phyloP scores from a whole-genome alignment of 2,329 filamentous ascomycete species.

The Aureobasidium sp. region DNA sequence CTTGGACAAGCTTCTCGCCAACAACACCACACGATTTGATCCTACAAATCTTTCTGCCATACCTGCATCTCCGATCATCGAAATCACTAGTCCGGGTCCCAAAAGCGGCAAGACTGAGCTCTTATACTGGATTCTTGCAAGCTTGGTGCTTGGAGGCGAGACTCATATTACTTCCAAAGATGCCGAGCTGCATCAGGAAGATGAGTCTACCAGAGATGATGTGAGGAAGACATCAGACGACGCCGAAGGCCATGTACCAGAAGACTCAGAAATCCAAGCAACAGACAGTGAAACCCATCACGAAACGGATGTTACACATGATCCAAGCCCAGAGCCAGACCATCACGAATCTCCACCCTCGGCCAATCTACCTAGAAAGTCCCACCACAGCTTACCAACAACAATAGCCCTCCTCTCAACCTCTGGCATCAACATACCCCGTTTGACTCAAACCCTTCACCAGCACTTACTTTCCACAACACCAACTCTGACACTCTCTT shows the following conservation, averaged over 20 bases:
- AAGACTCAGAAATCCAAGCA: no score
- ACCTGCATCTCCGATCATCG: slow-evolving; percentile 35
- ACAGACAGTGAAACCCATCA: no score
- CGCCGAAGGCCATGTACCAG: no score
- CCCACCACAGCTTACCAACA: slow-evolving; percentile 27
- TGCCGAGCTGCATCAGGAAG: no score
- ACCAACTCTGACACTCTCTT: background rate
- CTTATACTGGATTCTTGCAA: slow-evolving; percentile 46
- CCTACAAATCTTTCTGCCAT: slow-evolving; percentile 10
- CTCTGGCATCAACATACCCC: slow-evolving; percentile 36
- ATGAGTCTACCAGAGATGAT: background rate
- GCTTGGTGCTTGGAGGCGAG: slow-evolving; percentile 35
- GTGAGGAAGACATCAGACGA: no score
- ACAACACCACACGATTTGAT: slow-evolving; percentile 9
- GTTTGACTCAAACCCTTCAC: slow-evolving; percentile 34
- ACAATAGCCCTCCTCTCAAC: slow-evolving; percentile 49
- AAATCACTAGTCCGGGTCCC: slow-evolving; percentile 44
- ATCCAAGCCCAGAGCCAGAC: no score
- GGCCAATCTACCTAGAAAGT: background rate
- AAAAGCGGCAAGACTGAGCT: slow-evolving; percentile 51
- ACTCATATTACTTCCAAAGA: background rate
- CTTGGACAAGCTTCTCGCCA: slow-evolving; percentile 34
- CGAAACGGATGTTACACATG: no score
- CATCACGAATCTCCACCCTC: background rate
- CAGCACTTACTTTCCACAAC: background rate